Evolutionary conservation across 1,284 basidiomycete species (phyloP).

Genomic region (Cutaneotrichosporon curvatum): DNA sequence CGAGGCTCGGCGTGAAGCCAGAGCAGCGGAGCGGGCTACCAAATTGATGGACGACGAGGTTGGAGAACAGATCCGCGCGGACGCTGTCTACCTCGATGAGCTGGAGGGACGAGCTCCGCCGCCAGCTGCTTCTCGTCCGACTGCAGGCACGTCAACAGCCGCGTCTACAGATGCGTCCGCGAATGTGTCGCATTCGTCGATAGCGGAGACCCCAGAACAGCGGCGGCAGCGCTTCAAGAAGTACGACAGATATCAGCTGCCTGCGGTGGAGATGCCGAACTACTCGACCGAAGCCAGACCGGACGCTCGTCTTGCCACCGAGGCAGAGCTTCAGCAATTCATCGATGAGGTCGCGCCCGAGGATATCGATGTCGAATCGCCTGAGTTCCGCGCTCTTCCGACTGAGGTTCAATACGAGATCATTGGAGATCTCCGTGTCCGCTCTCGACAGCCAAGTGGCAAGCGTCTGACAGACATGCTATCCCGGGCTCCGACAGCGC

Average conservation of each 20-base stretch:
- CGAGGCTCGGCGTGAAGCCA: slow-evolving; percentile 31
- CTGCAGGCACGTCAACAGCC: no score
- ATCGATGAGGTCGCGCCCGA: slow-evolving; percentile 89
- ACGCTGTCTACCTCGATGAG: slow-evolving; percentile 79
- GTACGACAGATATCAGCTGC: slow-evolving; percentile 69
- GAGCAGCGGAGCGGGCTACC: slow-evolving; percentile 5
- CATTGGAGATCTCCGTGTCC: slow-evolving; percentile 86
- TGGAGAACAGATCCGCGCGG: slow-evolving; percentile 53
- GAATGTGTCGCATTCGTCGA: neutral
- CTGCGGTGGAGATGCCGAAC: slow-evolving; percentile 55
- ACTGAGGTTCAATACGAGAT: slow-evolving; percentile 98
- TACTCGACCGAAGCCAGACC: slow-evolving; percentile 52
- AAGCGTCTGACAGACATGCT: slow-evolving; percentile 88
- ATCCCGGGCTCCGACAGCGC: slow-evolving; percentile 65
- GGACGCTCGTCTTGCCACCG: slow-evolving; percentile 86
- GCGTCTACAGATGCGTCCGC: no score
- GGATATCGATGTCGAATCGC: slow-evolving; percentile 79
- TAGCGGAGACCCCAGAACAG: slow-evolving; percentile 20
- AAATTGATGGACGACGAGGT: slow-evolving; percentile 32
- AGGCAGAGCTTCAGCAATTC: slow-evolving; percentile 80
- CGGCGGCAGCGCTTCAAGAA: slow-evolving; percentile 40
- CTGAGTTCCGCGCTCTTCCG: slow-evolving; percentile 86
- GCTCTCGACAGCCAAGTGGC: slow-evolving; percentile 89
- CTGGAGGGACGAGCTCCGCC: slow-evolving; percentile 50
- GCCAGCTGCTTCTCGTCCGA: slow-evolving; percentile 15